Percentiles rank a stretch among this genome's conserved stretches.
These are phyloP conservation scores for Citrus unshiu DNA, from an alignment of 345 rosid species.

Conservation along the genomic window DNA sequence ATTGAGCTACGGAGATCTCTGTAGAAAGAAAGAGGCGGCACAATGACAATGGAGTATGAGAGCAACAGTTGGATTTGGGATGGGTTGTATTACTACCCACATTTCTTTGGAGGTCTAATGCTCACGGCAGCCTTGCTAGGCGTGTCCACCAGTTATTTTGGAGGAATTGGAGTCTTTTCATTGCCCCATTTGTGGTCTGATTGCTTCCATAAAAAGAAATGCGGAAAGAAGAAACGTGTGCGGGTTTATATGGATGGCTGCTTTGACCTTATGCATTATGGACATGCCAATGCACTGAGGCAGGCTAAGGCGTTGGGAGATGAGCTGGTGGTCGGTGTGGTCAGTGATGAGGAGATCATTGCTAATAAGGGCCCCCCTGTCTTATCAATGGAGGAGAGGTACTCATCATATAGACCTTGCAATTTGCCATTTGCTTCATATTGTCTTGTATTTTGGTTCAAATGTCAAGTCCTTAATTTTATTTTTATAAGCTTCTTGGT, in stretches of 20 bases:
- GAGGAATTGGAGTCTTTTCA: slow-evolving; percentile 50
- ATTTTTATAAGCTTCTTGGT: background rate
- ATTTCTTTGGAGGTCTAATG: slow-evolving; percentile 64
- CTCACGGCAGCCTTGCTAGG: slow-evolving; percentile 62
- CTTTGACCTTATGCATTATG: slow-evolving; percentile 97
- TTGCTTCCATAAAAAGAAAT: slow-evolving; percentile 35
- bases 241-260: slow-evolving; percentile 99
- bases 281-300: slow-evolving; percentile 86
- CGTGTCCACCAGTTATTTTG: slow-evolving; percentile 55
- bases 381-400: slow-evolving; percentile 87
- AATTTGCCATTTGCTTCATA: background rate
- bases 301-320: slow-evolving; percentile 92
- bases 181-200: slow-evolving; percentile 39
- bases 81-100: slow-evolving; percentile 50
- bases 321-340: slow-evolving; percentile 89
- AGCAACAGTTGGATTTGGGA: slow-evolving; percentile 61
- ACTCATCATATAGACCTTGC: background rate
- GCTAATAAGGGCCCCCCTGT: slow-evolving; percentile 96
- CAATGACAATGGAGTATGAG: slow-evolving; percentile 44
- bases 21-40: background rate
- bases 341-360: slow-evolving; percentile 90
- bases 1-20: background rate
- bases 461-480: background rate
- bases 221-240: slow-evolving; percentile 43
- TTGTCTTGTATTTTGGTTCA: background rate